Evolutionary conservation across 345 rosid genomes (phyloP).

Genomic region (Boechera retrofracta): DNA sequence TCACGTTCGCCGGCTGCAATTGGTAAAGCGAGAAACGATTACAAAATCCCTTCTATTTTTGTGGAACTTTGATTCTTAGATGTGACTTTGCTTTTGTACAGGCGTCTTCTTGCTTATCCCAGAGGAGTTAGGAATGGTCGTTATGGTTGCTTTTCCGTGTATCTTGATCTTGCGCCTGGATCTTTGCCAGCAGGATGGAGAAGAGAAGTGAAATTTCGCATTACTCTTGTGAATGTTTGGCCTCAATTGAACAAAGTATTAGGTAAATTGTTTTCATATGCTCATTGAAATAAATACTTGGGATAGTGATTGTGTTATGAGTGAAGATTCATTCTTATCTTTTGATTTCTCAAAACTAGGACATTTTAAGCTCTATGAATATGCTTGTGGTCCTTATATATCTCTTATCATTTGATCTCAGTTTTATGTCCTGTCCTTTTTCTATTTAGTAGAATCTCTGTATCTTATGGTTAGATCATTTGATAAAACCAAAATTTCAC

Average conservation of each 20-base stretch:
- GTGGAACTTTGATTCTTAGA: neutral
- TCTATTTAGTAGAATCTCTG: too few species aligned
- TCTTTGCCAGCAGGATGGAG: slow-evolving; percentile 53
- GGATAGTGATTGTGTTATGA: neutral
- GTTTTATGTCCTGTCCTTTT: neutral
- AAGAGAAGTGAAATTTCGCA: slow-evolving; percentile 65
- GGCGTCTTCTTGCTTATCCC: slow-evolving; percentile 70
- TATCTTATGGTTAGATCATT: neutral
- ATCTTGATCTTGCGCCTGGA: slow-evolving; percentile 59
- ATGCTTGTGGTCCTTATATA: neutral
- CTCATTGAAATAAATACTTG: neutral
- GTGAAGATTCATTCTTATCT: neutral
- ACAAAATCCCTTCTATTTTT: neutral
- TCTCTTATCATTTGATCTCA: neutral
- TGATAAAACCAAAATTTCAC: neutral
- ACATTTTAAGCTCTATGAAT: neutral
- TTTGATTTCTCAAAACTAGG: neutral
- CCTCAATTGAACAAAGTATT: neutral
- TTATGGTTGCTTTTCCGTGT: slow-evolving; percentile 68
- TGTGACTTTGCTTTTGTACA: slow-evolving; percentile 25
- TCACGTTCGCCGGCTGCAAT: neutral
- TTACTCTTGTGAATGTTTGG: slow-evolving; percentile 22
- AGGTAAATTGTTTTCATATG: neutral
- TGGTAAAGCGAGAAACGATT: neutral
- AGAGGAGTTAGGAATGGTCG: slow-evolving; percentile 44